A percentile compares a stretch with the other conserved stretches of the same genome.
Conservation (phyloP, 1,284 basidiomycete species). For the Omphalotus olearius region DNA sequence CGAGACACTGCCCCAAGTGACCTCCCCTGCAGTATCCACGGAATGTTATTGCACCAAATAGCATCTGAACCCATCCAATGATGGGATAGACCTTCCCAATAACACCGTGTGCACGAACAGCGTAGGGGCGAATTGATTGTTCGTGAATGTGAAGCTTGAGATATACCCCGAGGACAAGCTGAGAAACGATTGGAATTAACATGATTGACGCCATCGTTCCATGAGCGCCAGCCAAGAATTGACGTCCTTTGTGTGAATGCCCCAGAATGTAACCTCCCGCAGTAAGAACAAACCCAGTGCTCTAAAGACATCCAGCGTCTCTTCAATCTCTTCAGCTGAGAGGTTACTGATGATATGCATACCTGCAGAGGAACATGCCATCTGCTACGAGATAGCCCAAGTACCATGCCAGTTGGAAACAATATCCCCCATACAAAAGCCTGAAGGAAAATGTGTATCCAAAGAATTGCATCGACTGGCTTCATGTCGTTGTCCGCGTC, state of each 20-base stretch:
- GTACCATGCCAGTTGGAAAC: conserved; percentile 85
- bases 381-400: conserved; percentile 73
- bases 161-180: conserved; percentile 80
- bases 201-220: conserved; percentile 70
- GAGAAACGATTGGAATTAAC: conserved; percentile 59
- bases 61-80: conserved; percentile 84
- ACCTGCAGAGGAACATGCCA: conserved; percentile 89
- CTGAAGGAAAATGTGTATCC: conserved; percentile 78
- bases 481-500: conserved; percentile 60
- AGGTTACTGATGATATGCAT: conserved; percentile 14
- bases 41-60: conserved; percentile 67
- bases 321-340: conserved; percentile 1
- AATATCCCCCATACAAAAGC: conserved; percentile 76
- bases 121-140: conserved; percentile 67
- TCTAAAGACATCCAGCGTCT: conserved; percentile 35
- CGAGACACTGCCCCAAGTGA: conserved; percentile 76
- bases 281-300: conserved; percentile 64
- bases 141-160: conserved; percentile 93
- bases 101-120: conserved; percentile 73
- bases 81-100: conserved; percentile 86
- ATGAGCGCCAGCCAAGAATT: conserved; percentile 70
- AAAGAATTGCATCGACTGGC: conserved; percentile 76
- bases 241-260: conserved; percentile 75
- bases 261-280: conserved; percentile 73
- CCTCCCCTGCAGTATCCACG: conserved; percentile 69